phyloP scores from a whole-genome alignment of 805 yeast species.

The Saturnispora mendoncae region DNA sequence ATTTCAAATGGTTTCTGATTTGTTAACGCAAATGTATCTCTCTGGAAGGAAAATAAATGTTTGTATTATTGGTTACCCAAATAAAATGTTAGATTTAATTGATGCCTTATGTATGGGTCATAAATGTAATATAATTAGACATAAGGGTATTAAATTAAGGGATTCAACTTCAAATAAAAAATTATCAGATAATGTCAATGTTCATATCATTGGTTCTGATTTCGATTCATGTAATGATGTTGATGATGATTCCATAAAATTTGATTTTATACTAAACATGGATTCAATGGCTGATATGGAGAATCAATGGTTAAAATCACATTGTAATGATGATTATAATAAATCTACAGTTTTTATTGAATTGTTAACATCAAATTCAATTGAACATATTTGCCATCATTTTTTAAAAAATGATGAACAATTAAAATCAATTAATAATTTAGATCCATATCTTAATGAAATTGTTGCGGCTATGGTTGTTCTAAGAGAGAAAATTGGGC shows the following conservation, averaged over 20 bases:
- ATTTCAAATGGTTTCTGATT: slow-evolving; percentile 58
- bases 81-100: slow-evolving; percentile 57
- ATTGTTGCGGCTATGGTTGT: slow-evolving; percentile 79
- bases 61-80: slow-evolving; percentile 65
- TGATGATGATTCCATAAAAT: slow-evolving; percentile 5
- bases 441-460: slow-evolving; percentile 40
- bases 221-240: slow-evolving; percentile 9
- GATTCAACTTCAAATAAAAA: slow-evolving; percentile 28
- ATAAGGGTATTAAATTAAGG: slow-evolving; percentile 54
- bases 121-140: slow-evolving; percentile 45
- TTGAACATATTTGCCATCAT: slow-evolving; percentile 58
- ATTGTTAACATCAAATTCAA: slow-evolving; percentile 67
- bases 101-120: slow-evolving; percentile 65
- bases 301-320: slow-evolving; percentile 13
- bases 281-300: slow-evolving; percentile 26
- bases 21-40: slow-evolving; percentile 41
- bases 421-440: slow-evolving; percentile 26
- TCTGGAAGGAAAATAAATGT: slow-evolving; percentile 35
- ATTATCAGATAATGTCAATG: slow-evolving; percentile 16
- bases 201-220: slow-evolving; percentile 36
- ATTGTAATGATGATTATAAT: slow-evolving; percentile 12
- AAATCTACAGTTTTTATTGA: slow-evolving; percentile 43
- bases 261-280: slow-evolving; percentile 26
- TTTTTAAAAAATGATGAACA: slow-evolving; percentile 19
- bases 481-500: slow-evolving; percentile 72